Evolutionary conservation across 169 alveolate genomes (phyloP), one percentile per base, ranked within the genome.

Genomic region (Plasmodium fragile): DNA sequence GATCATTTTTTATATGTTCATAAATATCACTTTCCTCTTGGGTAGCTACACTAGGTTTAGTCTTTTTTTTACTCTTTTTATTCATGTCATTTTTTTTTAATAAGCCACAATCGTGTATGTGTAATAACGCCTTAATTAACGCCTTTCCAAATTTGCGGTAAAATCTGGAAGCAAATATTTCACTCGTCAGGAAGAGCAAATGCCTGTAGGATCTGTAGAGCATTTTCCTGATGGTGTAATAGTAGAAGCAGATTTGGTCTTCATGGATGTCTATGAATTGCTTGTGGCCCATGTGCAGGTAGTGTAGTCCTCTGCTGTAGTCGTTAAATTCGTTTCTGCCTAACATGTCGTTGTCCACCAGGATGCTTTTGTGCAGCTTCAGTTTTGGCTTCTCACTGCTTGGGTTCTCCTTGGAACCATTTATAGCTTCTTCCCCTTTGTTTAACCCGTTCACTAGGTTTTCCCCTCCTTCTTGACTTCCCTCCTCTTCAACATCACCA

Each of bases 231-330:
- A 89, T 18, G 11, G 89, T 45, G 34, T 89, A 89, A 55, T 78
- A 78, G 71, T 89, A 89, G 32, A 89, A 89, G 36, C 94, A 78
- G 2, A 89, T 78, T 41, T 89, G 90, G 52, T 89, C 94, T 65
- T 89, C 94, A 13, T 89, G 94, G 4, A 89, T 89, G 32, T 89
- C 94, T 13, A 89, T 6, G 81, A 89, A 89, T 10, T 89, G 94
- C 52, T 89, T 89, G 65, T 89, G 94, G 3, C 90, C 94, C 55
- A 77, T 18, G 49, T 89, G 94, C 72, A 78, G 71, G 70, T 59
- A 36, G 71, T 55, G 45, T 13, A 89, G 49, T 34, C 90, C 87
- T 55, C 70, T 89, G 34, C 75, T 89, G 71, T 89, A 89, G 49
- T 89, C 94, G 49, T 39, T 53, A 77, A 78, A 39, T 55, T 59